Conservation (phyloP, 345 rosid genomes). For the Melastoma malabathricum region DNA sequence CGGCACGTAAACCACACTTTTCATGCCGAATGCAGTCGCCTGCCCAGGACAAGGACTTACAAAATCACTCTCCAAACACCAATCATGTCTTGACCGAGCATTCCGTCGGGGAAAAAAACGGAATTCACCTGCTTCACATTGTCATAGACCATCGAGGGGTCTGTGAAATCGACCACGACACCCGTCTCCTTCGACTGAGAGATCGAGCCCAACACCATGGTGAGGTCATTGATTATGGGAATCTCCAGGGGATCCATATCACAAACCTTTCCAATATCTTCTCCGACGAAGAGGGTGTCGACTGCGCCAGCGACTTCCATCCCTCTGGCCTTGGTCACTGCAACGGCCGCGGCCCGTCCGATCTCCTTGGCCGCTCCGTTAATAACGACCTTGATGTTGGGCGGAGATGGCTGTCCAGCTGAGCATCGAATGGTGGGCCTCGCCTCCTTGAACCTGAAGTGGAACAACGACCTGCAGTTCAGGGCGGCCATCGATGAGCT, state of each 20-base stretch:
- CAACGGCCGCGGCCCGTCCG: constrained; percentile 79
- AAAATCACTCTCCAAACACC: background rate
- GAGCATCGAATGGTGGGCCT: constrained; percentile 47
- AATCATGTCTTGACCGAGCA: background rate
- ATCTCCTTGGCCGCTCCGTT: constrained; percentile 95
- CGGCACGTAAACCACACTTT: constrained; percentile 68
- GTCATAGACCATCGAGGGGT: constrained; percentile 79
- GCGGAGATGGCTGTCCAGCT: constrained; percentile 49
- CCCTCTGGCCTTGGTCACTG: constrained; percentile 80
- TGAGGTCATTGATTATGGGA: constrained; percentile 69
- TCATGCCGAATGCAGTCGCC: constrained; percentile 90
- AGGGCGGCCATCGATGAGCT: constrained; percentile 41
- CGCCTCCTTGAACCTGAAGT: too few relatives aligned
- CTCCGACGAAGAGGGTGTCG: constrained; percentile 62
- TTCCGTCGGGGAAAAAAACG: background rate
- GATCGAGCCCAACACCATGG: constrained; percentile 90
- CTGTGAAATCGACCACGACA: constrained; percentile 74
- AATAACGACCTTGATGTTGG: constrained; percentile 68
- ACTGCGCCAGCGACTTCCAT: constrained; percentile 94
- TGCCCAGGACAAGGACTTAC: constrained; percentile 4
- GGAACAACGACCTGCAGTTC: constrained; percentile 25
- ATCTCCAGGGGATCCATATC: constrained; percentile 82
- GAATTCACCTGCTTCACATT: constrained; percentile 72
- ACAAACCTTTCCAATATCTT: constrained; percentile 84
- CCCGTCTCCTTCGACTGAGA: constrained; percentile 85